Evolutionary conservation across 2,329 filamentous ascomycete genomes (phyloP).

Genomic region (Neospermospora avenae): DNA sequence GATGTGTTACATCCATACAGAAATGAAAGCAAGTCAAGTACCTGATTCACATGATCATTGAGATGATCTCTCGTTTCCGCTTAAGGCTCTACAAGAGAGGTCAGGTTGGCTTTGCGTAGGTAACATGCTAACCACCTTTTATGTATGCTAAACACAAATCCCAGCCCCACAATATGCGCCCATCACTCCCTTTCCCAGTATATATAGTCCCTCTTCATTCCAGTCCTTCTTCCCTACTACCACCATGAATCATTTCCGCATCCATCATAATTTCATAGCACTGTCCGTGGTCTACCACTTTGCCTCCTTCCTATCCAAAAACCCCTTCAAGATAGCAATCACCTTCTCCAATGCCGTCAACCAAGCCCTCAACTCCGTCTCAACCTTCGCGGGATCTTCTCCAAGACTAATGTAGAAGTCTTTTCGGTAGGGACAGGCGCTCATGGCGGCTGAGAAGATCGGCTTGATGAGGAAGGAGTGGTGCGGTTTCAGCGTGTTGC

Average conservation of each 20-base stretch:
- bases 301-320: slow-evolving; percentile 51
- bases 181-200: neutral
- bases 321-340: slow-evolving; percentile 70
- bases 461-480: slow-evolving; percentile 89
- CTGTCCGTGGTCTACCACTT: slow-evolving; percentile 39
- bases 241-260: neutral
- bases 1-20: neutral
- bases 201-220: neutral
- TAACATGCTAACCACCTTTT: neutral
- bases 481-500: slow-evolving; percentile 82
- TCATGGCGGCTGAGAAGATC: slow-evolving; percentile 90
- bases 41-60: neutral
- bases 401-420: slow-evolving; percentile 92
- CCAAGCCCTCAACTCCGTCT: slow-evolving; percentile 64
- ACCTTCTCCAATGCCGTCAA: slow-evolving; percentile 74
- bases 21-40: neutral
- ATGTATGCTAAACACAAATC: slow-evolving; percentile 1
- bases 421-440: slow-evolving; percentile 85
- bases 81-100: neutral
- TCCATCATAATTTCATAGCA: too few relatives aligned
- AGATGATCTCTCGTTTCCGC: too few relatives aligned
- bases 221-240: neutral
- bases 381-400: slow-evolving; percentile 59
- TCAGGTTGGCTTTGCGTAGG: neutral
- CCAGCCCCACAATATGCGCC: neutral